Evolutionary conservation across 2,329 filamentous ascomycete genomes (phyloP).

Genomic region (Colletotrichum shisoi): DNA sequence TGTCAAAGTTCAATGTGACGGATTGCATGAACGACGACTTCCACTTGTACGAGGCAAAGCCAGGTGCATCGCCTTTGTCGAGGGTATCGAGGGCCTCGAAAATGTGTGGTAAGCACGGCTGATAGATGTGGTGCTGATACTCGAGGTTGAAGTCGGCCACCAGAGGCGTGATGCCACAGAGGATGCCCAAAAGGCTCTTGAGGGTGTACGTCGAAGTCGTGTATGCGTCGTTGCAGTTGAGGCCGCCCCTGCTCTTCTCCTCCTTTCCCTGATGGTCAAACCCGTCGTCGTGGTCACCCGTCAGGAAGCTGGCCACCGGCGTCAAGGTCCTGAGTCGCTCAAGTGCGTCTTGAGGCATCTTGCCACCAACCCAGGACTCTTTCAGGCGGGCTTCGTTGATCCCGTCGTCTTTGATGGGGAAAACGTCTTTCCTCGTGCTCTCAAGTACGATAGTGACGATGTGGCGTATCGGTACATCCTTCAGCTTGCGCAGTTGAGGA

Average conservation of each 20-base stretch:
- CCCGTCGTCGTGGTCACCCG: slow-evolving; percentile 26
- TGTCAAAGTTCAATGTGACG: slow-evolving; percentile 40
- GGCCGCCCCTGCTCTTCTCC: slow-evolving; percentile 41
- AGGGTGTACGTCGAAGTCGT: slow-evolving; percentile 50
- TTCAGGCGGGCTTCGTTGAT: slow-evolving; percentile 43
- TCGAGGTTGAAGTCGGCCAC: slow-evolving; percentile 50
- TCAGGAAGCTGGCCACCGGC: slow-evolving; percentile 32
- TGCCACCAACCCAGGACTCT: slow-evolving; percentile 41
- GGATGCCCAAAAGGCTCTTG: slow-evolving; percentile 48
- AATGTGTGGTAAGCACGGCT: slow-evolving; percentile 49
- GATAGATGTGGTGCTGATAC: slow-evolving; percentile 49
- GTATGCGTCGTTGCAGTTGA: slow-evolving; percentile 47
- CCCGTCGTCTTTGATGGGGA: slow-evolving; percentile 48
- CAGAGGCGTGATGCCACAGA: slow-evolving; percentile 49
- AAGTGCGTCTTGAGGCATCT: slow-evolving; percentile 44
- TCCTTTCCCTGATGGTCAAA: slow-evolving; percentile 18
- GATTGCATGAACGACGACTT: slow-evolving; percentile 38
- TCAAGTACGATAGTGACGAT: slow-evolving; percentile 49
- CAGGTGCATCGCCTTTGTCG: slow-evolving; percentile 25
- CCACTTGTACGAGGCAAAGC: slow-evolving; percentile 40
- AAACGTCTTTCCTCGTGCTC: slow-evolving; percentile 50
- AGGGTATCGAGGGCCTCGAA: slow-evolving; percentile 39
- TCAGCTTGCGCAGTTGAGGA: slow-evolving; percentile 35
- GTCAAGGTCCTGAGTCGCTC: slow-evolving; percentile 42
- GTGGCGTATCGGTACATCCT: slow-evolving; percentile 46